Conservation (phyloP, 179 eudicot species). For the Dionaea muscipula region DNA sequence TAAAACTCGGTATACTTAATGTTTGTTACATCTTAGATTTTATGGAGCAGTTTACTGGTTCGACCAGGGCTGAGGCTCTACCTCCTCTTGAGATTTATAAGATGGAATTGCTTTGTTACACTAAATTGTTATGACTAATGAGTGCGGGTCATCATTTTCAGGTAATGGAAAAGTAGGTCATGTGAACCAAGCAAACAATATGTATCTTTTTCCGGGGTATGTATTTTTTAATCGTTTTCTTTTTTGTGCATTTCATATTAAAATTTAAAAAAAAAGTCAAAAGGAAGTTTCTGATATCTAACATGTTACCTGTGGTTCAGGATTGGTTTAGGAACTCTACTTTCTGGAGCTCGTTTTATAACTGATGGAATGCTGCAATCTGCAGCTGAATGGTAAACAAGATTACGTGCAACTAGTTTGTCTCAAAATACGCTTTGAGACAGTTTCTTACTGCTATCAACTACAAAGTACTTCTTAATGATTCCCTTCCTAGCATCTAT, state of each 20-base stretch:
- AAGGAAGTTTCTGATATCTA: too few relatives aligned
- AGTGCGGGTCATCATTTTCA: constrained; percentile 18
- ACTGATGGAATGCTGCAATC: constrained; percentile 95
- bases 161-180: constrained; percentile 92
- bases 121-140: constrained; percentile 6
- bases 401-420: background rate
- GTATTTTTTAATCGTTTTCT: constrained; percentile 13
- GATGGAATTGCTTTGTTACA: background rate
- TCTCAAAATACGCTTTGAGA: background rate
- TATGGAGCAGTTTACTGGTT: background rate
- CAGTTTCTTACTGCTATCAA: too few relatives aligned
- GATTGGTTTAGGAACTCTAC: constrained; percentile 91
- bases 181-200: constrained; percentile 98
- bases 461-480: too few relatives aligned
- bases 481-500: too few relatives aligned
- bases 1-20: constrained; percentile 58
- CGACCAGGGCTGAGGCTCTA: background rate
- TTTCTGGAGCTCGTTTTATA: constrained; percentile 82
- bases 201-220: constrained; percentile 99
- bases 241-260: too few relatives aligned
- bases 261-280: too few relatives aligned
- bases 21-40: background rate
- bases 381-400: constrained; percentile 73
- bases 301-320: constrained; percentile 28
- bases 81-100: background rate